Evolutionary conservation across 495 filamentous ascomycete species (phyloP), one percentile per base, ranked within the genome.

Genomic region (Pseudotulostoma volvatum): DNA sequence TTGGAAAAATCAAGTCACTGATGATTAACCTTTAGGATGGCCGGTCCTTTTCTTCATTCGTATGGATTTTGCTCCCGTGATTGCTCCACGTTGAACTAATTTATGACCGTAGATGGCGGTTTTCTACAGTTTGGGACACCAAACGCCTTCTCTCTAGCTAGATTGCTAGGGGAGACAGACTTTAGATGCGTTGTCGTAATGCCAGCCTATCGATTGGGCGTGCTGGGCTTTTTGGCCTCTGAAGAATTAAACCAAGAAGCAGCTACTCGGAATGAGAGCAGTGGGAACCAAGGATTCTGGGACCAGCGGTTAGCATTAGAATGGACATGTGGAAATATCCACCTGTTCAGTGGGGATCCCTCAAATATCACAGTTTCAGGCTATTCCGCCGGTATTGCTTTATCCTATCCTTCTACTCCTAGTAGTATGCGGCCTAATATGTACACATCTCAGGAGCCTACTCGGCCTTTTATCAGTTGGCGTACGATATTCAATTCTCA

Each of bases 131-230:
- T 67, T 20, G 72, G 72, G 13, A 51, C 48, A 1, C 57, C 72
- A 0, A 73, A 74, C 41, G 38, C 40, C 9, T 60, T 61, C 42
- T 54, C 54, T 36, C 60, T 61, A 0, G 64, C 60, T 34, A 67
- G 74, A 9, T 9, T 79, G 56, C 62, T 65, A 45, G 41, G 61
- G 49, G 48, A 70, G 49, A 40, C 70, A 40, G 40, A 59, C 7
- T 57, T 67, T 38, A 56, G 61, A n/a, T 54, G 77, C 30, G 61
- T 84, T 13, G 53, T 72, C 14, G 59, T 82, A 21, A 73, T 71
- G 52, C 76, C 79, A 40, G 78, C 76, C 43, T 84, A 84, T 46
- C 70, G 79, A 2, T 55, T 83, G 14, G 74, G 74, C 8, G 61
- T 77, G 0, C 64, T 84, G 18, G 79, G 79, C 0, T 84, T 83